These are phyloP conservation scores for Penicillium turbatum DNA, from an alignment of 495 filamentous ascomycete species.

Conservation along the genomic window DNA sequence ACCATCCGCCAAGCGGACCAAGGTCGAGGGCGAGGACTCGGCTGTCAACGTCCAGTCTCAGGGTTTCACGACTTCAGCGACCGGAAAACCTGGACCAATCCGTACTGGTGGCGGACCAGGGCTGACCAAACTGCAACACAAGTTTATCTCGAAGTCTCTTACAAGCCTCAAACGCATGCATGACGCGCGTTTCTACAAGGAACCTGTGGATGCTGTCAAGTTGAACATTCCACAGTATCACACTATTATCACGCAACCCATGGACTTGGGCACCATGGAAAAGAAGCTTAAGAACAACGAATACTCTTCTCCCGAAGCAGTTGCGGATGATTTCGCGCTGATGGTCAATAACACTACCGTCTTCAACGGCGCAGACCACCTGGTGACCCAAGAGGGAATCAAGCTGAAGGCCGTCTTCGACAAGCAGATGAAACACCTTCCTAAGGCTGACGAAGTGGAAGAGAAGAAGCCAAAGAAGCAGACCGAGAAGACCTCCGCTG, in stretches of 20 bases:
- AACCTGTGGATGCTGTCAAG: conserved; percentile 66
- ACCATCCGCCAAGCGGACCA: conserved; percentile 72
- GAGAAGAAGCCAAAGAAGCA: conserved; percentile 59
- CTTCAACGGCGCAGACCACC: conserved; percentile 80
- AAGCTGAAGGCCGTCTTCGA: conserved; percentile 59
- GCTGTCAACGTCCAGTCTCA: conserved; percentile 36
- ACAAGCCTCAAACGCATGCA: conserved; percentile 78
- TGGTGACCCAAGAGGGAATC: conserved; percentile 59
- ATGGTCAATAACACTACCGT: conserved; percentile 69
- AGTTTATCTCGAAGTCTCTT: conserved; percentile 49
- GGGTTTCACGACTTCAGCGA: conserved; percentile 28
- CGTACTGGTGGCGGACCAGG: conserved; percentile 19
- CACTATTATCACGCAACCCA: conserved; percentile 65
- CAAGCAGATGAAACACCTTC: conserved; percentile 49
- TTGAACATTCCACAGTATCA: conserved; percentile 69
- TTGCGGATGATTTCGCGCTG: conserved; percentile 66
- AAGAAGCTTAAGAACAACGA: conserved; percentile 64
- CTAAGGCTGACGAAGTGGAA: conserved; percentile 50
- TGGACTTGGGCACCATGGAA: conserved; percentile 83
- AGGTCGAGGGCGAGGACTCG: conserved; percentile 48
- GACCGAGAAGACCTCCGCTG: conserved; percentile 45
- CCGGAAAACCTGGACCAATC: conserved; percentile 14
- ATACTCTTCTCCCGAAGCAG: conserved; percentile 60
- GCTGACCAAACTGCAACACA: conserved; percentile 56
- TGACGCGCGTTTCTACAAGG: conserved; percentile 64